Evolutionary conservation across 768 basidiomycete genomes (phyloP).

Genomic region (Suillus clintonianus): DNA sequence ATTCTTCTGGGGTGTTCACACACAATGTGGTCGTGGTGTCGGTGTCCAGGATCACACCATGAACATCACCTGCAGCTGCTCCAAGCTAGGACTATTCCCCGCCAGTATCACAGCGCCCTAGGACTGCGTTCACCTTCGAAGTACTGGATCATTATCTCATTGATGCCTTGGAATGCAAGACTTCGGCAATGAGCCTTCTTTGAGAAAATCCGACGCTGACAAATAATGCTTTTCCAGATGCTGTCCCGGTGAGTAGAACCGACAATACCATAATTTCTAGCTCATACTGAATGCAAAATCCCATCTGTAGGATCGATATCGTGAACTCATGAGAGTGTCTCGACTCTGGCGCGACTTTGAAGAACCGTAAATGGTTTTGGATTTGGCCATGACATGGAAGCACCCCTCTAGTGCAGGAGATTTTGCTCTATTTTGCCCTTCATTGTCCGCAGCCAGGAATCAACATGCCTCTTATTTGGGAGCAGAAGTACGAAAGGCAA

Average conservation of each 20-base stretch:
- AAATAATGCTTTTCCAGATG: no score
- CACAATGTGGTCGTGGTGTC: slow-evolving; percentile 4
- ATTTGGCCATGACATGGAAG: slow-evolving; percentile 11
- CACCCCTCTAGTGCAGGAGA: slow-evolving; percentile 1
- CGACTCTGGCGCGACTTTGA: slow-evolving; percentile 7
- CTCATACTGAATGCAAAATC: no score
- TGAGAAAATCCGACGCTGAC: no score
- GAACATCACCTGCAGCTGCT: background rate
- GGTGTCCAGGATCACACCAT: background rate
- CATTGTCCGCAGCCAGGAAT: slow-evolving; percentile 18
- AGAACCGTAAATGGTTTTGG: slow-evolving; percentile 5
- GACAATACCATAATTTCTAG: no score
- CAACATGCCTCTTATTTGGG: no score
- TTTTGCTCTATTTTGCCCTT: slow-evolving; percentile 23
- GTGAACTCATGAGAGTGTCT: slow-evolving; percentile 10
- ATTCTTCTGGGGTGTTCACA: slow-evolving; percentile 2
- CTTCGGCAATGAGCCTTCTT: no score
- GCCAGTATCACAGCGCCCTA: background rate
- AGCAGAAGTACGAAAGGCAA: no score
- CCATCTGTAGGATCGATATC: slow-evolving; percentile 11
- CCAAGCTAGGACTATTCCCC: background rate
- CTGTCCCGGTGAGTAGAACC: no score
- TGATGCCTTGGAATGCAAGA: no score
- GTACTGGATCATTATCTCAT: no score
- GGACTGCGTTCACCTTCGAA: no score